Evolutionary conservation across 2,329 filamentous ascomycete genomes (phyloP).

Genomic region (Zymoseptoria tritici): DNA sequence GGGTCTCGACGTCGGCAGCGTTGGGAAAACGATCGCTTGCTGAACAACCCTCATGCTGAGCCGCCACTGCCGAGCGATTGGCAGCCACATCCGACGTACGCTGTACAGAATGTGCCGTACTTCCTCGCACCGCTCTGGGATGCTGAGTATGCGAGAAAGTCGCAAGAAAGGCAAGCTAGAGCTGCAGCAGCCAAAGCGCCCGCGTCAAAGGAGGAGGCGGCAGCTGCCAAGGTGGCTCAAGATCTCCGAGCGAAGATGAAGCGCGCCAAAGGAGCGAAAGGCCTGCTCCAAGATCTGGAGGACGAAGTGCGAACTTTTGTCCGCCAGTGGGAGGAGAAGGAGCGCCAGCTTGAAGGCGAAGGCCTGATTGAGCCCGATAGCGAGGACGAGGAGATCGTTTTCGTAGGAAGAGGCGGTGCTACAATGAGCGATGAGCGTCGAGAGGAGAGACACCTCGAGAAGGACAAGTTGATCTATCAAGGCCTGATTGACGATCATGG

Average conservation of each 20-base stretch:
- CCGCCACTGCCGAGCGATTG: conserved; percentile 78
- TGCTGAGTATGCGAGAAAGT: conserved; percentile 36
- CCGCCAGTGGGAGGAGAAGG: conserved; percentile 48
- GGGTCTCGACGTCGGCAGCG: conserved; percentile 76
- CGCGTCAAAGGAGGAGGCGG: conserved; percentile 42
- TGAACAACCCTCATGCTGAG: conserved; percentile 78
- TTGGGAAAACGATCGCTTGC: conserved; percentile 91
- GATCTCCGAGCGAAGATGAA: conserved; percentile 77
- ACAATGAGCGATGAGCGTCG: conserved; percentile 50
- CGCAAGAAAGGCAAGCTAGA: conserved; percentile 29
- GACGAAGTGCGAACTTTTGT: conserved; percentile 75
- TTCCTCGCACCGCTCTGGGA: conserved; percentile 86
- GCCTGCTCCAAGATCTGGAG: conserved; percentile 76
- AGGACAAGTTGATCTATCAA: conserved; percentile 72
- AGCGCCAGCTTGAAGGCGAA: conserved; percentile 40
- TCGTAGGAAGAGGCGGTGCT: conserved; percentile 64
- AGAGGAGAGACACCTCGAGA: conserved; percentile 46
- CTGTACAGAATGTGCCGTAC: conserved; percentile 72
- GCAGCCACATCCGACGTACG: conserved; percentile 73
- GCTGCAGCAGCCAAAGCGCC: conserved; percentile 40
- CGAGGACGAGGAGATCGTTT: conserved; percentile 83
- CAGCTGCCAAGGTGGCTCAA: conserved; percentile 56
- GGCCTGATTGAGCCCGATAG: conserved; percentile 42
- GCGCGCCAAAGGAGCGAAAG: conserved; percentile 67
- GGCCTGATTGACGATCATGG: conserved; percentile 65